Base-by-base conservation (phyloP, 768 basidiomycete species). In the Lentinula edodes region DNA sequence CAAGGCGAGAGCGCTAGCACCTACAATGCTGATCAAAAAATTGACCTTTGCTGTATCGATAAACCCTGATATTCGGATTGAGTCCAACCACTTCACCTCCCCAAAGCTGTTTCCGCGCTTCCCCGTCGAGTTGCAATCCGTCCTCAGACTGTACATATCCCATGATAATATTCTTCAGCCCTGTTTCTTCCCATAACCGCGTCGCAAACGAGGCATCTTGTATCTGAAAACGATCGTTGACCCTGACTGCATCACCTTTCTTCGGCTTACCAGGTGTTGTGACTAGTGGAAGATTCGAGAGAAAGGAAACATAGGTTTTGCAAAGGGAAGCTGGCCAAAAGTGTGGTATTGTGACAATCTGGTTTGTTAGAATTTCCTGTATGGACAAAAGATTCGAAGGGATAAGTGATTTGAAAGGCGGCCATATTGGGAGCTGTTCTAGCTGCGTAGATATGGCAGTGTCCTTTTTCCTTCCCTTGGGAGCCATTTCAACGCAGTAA, bases 211-310 rank as follows among this genome's bases (percentile, higher is more conserved):
- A 38, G 39, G 55, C 23, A 23, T 56, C 55, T n/a, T 56, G 55
- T 20, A 56, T 56, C 28, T 43, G 55, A 34, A 42, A 56, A 16
- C 55, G 55, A 56, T 56, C 55, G 39, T 56, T 56, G n/a, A 56
- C 55, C 23, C 55, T 56, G 55, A 56, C 41, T 18, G 55, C 55
- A 10, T 56, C 55, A n/a, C 55, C 55, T 41, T 56, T 56, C 55
- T 56, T 56, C 23, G 55, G 55, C 41, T 56, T 43, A 28, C 55
- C 55, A 28, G 55, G 55, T 13, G 55, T 56, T 34, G 55, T 56
- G 8, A 43, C 55, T 7, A 56, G 39, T 42, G 55, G 55, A 12
- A 56, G 55, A 32, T 12, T 32, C 6, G 55, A 43, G 23, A 56
- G 55, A n/a, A 56, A 56, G 15, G 55, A 56, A n/a, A 56, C 41